A percentile compares a stretch with the other conserved stretches of the same genome.
phyloP scores from a whole-genome alignment of 2,329 filamentous ascomycete species.

The Acephala macrosclerotiorum region DNA sequence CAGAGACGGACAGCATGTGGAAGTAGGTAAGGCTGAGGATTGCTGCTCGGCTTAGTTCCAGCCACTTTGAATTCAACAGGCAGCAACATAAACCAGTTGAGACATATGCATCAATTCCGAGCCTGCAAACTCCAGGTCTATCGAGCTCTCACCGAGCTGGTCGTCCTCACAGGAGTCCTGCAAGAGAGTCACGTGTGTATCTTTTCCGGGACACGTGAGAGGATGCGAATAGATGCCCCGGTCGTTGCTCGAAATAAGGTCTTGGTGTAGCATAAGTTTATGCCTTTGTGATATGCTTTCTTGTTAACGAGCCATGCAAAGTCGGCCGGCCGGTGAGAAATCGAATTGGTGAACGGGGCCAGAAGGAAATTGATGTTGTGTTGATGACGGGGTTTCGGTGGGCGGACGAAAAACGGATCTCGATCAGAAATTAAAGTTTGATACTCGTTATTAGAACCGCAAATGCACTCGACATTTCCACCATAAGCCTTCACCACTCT shows the following conservation, averaged over 20 bases:
- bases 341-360: not conserved
- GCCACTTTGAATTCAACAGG: not conserved
- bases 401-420: not conserved
- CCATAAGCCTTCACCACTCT: not conserved
- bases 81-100: not conserved
- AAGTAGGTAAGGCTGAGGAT: not conserved
- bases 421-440: conserved; percentile 7
- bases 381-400: not conserved
- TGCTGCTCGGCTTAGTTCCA: not conserved
- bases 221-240: too few relatives aligned
- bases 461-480: not conserved
- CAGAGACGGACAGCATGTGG: not conserved
- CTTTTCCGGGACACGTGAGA: not conserved
- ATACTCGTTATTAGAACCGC: not conserved
- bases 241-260: not conserved
- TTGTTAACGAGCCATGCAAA: not conserved
- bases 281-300: not conserved
- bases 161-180: not conserved
- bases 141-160: not conserved
- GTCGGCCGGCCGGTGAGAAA: not conserved
- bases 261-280: not conserved
- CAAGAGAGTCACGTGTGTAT: not conserved
- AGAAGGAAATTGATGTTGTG: not conserved
- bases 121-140: too few relatives aligned
- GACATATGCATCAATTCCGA: too few relatives aligned